Conservation (phyloP, 2,329 filamentous ascomycete genomes). For the Arthrocladium fulminans region DNA sequence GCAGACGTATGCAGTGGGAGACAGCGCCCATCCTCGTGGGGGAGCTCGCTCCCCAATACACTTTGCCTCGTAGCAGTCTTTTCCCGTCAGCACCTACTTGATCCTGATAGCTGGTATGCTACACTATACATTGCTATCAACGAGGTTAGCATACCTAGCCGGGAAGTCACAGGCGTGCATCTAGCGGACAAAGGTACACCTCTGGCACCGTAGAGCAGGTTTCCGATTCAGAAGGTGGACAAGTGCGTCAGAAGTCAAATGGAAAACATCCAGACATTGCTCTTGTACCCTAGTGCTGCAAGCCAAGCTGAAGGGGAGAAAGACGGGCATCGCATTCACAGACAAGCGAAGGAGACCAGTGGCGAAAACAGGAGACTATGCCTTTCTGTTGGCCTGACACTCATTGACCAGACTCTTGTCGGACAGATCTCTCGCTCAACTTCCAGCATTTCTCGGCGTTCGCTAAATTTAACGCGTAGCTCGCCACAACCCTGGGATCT, state of each 20-base stretch:
- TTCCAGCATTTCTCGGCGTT: conserved; percentile 27
- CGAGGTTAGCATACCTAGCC: no score
- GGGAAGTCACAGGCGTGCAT: no score
- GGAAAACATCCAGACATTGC: not conserved
- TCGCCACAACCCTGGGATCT: conserved; percentile 20
- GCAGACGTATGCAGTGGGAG: no score
- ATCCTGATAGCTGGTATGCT: no score
- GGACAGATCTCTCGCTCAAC: conserved; percentile 21
- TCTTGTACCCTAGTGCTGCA: not conserved
- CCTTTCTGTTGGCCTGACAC: conserved; percentile 21
- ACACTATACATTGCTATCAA: no score
- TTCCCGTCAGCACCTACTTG: no score
- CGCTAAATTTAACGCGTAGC: conserved; percentile 25
- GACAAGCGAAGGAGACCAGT: not conserved
- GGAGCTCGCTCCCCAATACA: no score
- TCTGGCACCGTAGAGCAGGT: no score
- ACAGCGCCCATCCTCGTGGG: no score
- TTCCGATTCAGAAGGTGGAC: no score
- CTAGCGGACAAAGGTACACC: no score
- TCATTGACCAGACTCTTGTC: conserved; percentile 5
- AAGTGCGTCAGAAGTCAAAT: not conserved
- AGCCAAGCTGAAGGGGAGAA: not conserved
- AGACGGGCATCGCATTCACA: not conserved
- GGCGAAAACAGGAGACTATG: conserved; percentile 13
- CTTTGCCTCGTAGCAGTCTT: no score